phyloP scores from a whole-genome alignment of 306 rosid species.

The Hippophae rhamnoides region DNA sequence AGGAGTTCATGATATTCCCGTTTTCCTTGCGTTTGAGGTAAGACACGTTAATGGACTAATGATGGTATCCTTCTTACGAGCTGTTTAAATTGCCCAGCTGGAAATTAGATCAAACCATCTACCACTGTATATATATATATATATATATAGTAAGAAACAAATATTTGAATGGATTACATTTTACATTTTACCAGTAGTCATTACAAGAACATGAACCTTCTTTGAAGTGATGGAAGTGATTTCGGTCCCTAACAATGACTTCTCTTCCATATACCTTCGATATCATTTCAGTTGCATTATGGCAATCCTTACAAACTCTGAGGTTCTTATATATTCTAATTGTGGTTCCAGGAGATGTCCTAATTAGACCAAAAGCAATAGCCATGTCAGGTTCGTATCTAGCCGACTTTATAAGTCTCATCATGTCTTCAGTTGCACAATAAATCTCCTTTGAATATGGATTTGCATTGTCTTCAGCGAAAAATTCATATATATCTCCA shows the following conservation, averaged over 20 bases:
- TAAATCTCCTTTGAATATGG: slow-evolving; percentile 42
- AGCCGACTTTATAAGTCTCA: slow-evolving; percentile 30
- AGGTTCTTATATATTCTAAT: slow-evolving; percentile 50
- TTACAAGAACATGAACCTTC: slow-evolving; percentile 57
- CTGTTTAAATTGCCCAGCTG: not conserved
- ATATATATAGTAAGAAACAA: not conserved
- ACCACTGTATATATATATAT: not conserved
- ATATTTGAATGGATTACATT: no score
- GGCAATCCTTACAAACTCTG: slow-evolving; percentile 50
- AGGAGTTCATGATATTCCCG: no score
- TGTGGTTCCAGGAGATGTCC: slow-evolving; percentile 35
- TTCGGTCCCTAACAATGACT: slow-evolving; percentile 46
- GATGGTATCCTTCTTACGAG: not conserved
- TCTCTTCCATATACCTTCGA: slow-evolving; percentile 42
- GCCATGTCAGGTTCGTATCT: slow-evolving; percentile 60
- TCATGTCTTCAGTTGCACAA: slow-evolving; percentile 39
- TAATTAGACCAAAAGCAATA: slow-evolving; percentile 48
- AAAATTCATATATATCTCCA: slow-evolving; percentile 46
- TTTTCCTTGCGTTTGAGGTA: not conserved
- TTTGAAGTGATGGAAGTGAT: slow-evolving; percentile 53
- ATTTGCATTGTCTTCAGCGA: slow-evolving; percentile 43
- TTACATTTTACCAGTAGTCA: slow-evolving; percentile 39
- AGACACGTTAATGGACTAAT: not conserved
- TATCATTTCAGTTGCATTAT: slow-evolving; percentile 47
- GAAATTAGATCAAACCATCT: not conserved